Conservation (phyloP, 2,329 filamentous ascomycete species). For the Shiraia sp. region DNA sequence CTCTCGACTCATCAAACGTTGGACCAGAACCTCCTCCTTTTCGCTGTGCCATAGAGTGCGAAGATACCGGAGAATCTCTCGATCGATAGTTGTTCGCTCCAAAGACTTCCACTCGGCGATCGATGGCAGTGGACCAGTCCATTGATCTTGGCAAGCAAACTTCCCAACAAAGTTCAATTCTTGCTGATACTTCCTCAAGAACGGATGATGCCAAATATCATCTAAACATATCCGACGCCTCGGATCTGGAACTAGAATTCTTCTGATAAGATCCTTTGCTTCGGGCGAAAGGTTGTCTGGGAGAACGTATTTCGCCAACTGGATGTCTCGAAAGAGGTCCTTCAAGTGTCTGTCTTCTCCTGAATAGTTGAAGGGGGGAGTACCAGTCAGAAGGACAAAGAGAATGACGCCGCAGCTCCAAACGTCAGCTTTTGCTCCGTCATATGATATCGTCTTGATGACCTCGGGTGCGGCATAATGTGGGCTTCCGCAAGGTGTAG, state of each 20-base stretch:
- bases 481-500: slow-evolving; percentile 91
- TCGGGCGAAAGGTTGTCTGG: slow-evolving; percentile 62
- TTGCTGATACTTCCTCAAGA: slow-evolving; percentile 79
- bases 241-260: slow-evolving; percentile 80
- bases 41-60: slow-evolving; percentile 91
- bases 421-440: slow-evolving; percentile 84
- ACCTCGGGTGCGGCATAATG: slow-evolving; percentile 97
- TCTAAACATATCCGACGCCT: slow-evolving; percentile 76
- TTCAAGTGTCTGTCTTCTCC: slow-evolving; percentile 57
- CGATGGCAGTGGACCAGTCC: slow-evolving; percentile 59
- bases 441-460: slow-evolving; percentile 75
- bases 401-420: slow-evolving; percentile 83
- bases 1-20: slow-evolving; percentile 62
- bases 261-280: slow-evolving; percentile 75
- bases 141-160: slow-evolving; percentile 54
- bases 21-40: slow-evolving; percentile 70
- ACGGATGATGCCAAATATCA: slow-evolving; percentile 82
- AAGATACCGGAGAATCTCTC: slow-evolving; percentile 81
- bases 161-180: slow-evolving; percentile 70
- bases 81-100: slow-evolving; percentile 70
- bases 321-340: slow-evolving; percentile 64
- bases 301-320: slow-evolving; percentile 54
- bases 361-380: slow-evolving; percentile 72
- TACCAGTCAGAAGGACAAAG: slow-evolving; percentile 82
- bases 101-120: slow-evolving; percentile 66